Base-by-base conservation (phyloP, 441 rosid genomes). In the Adansonia gregorii region DNA sequence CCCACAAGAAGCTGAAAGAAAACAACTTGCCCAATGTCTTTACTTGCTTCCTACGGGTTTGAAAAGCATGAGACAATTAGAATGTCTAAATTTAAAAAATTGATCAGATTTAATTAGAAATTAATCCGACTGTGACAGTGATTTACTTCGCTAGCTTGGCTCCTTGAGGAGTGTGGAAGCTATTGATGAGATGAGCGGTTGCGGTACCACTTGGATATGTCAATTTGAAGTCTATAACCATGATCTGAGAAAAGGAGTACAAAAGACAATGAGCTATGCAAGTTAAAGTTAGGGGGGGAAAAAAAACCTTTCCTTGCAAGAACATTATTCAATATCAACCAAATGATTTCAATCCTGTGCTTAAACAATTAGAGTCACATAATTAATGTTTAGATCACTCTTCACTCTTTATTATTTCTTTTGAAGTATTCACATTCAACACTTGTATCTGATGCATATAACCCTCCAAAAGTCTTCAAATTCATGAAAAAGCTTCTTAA, bases 131-230 rank as follows among this genome's bases (percentile, higher is more conserved):
- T 58, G 49, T 19, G 72, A 54, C 39, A 66, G 63, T 6, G 43
- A 10, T 65, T 80, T 85, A 91, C 99, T 87, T 92, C 49, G 99
- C 99, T 68, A 91, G 89, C 80, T 84, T 90, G 63, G 97, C 97
- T 55, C 99, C 98, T 83, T 89, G 87, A 66, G 97, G 89, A 20
- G 98, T 95, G 86, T 95, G 98, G 82, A 93, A 95, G 83, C 97
- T 92, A 81, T 95, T 95, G 86, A 95, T 95, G 35, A 93, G 95
- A 83, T 88, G 89, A 61, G 98, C 97, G 80, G 99, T 95, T 74
- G 97, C 99, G 49, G 99, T 93, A 27, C 99, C 98, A 84, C 98
- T 93, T 69, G 98, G 98, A 84, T 92, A 95, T 43, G 93, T 89
- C 89, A 95, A 80, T 77, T 87, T 93, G 88, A 91, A 95, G 84